Evolutionary conservation across 805 yeast species (phyloP).

Genomic region (Tetrapisispora nanseiensis): DNA sequence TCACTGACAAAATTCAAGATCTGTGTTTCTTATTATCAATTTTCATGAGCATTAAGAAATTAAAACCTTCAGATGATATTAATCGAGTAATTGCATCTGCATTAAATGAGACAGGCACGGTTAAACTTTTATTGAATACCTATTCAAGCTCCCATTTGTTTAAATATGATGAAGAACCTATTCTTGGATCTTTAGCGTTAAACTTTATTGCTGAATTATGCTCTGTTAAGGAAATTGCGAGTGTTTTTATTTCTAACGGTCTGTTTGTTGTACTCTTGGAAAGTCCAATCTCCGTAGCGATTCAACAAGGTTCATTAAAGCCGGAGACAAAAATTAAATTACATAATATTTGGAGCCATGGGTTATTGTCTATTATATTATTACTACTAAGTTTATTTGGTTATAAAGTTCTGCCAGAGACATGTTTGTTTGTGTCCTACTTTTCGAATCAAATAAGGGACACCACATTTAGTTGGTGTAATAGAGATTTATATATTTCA

Average conservation of each 20-base stretch:
- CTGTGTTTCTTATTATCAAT: constrained; percentile 51
- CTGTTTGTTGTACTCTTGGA: constrained; percentile 60
- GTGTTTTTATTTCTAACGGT: constrained; percentile 53
- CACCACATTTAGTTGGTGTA: constrained; percentile 61
- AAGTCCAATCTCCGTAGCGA: constrained; percentile 56
- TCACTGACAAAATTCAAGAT: constrained; percentile 53
- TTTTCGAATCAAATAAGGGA: constrained; percentile 58
- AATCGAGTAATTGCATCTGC: constrained; percentile 41
- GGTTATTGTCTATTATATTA: constrained; percentile 60
- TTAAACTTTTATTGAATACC: constrained; percentile 50
- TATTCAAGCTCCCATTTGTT: constrained; percentile 60
- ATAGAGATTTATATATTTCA: constrained; percentile 32
- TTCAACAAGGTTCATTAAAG: constrained; percentile 56
- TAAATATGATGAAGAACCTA: constrained; percentile 50
- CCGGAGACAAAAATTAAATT: constrained; percentile 44
- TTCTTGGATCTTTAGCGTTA: constrained; percentile 63
- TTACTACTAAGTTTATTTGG: constrained; percentile 55
- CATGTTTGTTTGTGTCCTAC: constrained; percentile 49
- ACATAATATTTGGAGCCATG: constrained; percentile 80
- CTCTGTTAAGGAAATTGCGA: constrained; percentile 52
- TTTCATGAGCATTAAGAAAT: constrained; percentile 45
- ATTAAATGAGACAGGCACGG: constrained; percentile 48
- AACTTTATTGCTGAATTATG: constrained; percentile 62
- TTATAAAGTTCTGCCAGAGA: constrained; percentile 50
- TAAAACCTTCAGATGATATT: constrained; percentile 40